phyloP scores from a whole-genome alignment of 2,329 filamentous ascomycete genomes.

The Neonectria punicea region DNA sequence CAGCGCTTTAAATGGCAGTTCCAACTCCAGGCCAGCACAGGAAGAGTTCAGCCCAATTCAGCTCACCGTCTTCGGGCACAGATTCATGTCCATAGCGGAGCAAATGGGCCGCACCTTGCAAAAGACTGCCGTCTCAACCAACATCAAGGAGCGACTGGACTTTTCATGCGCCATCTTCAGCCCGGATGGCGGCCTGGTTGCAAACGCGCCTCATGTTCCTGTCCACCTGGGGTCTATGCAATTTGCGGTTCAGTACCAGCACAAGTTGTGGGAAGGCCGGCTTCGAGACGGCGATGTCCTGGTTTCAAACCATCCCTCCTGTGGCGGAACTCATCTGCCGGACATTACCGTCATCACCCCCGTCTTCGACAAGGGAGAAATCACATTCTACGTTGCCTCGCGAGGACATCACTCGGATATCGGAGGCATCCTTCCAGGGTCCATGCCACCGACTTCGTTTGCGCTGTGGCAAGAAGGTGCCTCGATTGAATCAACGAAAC shows the following conservation, averaged over 20 bases:
- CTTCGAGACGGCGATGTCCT: constrained; percentile 79
- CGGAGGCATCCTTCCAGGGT: constrained; percentile 74
- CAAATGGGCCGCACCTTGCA: constrained; percentile 83
- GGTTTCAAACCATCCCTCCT: constrained; percentile 69
- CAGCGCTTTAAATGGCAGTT: constrained; percentile 34
- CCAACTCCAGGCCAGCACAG: constrained; percentile 13
- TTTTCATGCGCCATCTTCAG: constrained; percentile 84
- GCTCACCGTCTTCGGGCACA: constrained; percentile 78
- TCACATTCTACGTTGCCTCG: constrained; percentile 48
- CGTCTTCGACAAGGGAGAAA: constrained; percentile 45
- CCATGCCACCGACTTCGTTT: constrained; percentile 77
- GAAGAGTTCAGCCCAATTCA: constrained; percentile 75
- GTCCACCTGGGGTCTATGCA: constrained; percentile 83
- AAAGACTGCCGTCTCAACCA: constrained; percentile 80
- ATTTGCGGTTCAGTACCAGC: constrained; percentile 77
- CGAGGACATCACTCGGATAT: constrained; percentile 50
- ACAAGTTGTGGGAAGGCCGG: constrained; percentile 70
- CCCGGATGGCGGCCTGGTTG: constrained; percentile 75
- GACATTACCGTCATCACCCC: constrained; percentile 44
- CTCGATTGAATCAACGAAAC: constrained; percentile 58
- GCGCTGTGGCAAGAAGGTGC: constrained; percentile 69
- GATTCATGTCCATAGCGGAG: constrained; percentile 85
- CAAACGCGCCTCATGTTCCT: constrained; percentile 79
- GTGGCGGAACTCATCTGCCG: constrained; percentile 52
- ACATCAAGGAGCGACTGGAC: constrained; percentile 82